Conservation (phyloP, 768 basidiomycete genomes). For the Collybiopsis luxurians region DNA sequence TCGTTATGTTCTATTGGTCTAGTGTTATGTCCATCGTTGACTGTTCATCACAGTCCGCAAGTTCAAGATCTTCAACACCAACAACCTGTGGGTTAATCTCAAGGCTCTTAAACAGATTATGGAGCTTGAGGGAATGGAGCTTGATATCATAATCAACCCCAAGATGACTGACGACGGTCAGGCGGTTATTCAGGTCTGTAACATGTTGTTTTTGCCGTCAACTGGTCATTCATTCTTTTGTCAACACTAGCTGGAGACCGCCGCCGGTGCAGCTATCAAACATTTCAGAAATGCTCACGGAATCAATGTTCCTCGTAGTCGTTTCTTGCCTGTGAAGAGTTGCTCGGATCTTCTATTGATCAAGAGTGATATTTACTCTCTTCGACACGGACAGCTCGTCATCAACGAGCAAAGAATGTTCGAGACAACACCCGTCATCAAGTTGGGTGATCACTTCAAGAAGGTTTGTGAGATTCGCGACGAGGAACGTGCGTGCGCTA, state of each 20-base stretch:
- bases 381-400: constrained; percentile 83
- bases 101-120: constrained; percentile 89
- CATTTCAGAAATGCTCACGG: constrained; percentile 91
- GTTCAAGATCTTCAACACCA: constrained; percentile 94
- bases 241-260: constrained; percentile 59
- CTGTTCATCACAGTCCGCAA: constrained; percentile 54
- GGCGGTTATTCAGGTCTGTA: constrained; percentile 69
- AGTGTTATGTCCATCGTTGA: constrained; percentile 5
- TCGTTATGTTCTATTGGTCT: constrained; percentile 9
- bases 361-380: constrained; percentile 88
- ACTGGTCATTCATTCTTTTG: background rate
- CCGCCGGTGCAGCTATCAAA: constrained; percentile 88
- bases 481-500: background rate
- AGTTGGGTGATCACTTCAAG: constrained; percentile 96
- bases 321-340: constrained; percentile 90
- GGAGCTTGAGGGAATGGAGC: constrained; percentile 81
- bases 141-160: constrained; percentile 94
- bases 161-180: constrained; percentile 86
- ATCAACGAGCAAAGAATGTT: constrained; percentile 86
- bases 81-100: constrained; percentile 79
- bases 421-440: constrained; percentile 90
- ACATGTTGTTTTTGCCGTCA: background rate
- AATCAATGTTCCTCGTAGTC: constrained; percentile 90
- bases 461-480: constrained; percentile 48
- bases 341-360: constrained; percentile 88